These are phyloP conservation scores for Kalanchoe fedtschenkoi DNA, from an alignment of 164 flowering plant species.

Conservation along the genomic window DNA sequence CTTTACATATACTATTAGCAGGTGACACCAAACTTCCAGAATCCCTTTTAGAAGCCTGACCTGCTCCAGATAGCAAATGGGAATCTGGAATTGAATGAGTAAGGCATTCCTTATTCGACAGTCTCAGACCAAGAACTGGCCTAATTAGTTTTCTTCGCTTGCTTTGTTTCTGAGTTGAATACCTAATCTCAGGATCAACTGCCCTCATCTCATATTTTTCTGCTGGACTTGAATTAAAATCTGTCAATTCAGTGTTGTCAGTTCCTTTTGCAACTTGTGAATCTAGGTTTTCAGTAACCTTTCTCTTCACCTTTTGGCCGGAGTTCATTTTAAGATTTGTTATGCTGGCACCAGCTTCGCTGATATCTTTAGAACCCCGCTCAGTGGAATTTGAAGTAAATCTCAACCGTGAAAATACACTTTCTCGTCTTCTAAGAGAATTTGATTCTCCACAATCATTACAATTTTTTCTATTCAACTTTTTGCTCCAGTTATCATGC, in stretches of 20 bases:
- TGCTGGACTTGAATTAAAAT: not conserved
- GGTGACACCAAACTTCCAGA: not conserved
- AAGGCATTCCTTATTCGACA: not conserved
- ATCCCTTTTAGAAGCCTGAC: not conserved
- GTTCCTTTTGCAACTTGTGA: not conserved
- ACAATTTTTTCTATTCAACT: not conserved
- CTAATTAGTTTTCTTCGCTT: conserved; percentile 3
- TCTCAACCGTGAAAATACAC: not conserved
- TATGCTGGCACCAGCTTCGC: not conserved
- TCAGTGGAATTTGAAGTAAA: not conserved
- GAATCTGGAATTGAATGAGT: not conserved
- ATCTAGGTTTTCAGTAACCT: not conserved
- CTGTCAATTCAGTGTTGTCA: not conserved
- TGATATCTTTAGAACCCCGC: not conserved
- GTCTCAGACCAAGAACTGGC: not conserved
- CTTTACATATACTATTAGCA: not conserved
- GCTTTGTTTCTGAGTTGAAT: conserved; percentile 3
- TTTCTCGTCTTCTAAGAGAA: not conserved
- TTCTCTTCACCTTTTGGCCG: not conserved
- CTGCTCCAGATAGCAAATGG: not conserved
- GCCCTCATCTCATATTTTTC: not conserved
- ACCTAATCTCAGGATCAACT: not conserved
- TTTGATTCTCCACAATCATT: not conserved
- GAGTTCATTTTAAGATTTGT: not conserved
- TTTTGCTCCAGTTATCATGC: conserved; percentile 2